phyloP scores from a whole-genome alignment of 1,284 basidiomycete genomes.

The Apiotrichum veenhuisii region DNA sequence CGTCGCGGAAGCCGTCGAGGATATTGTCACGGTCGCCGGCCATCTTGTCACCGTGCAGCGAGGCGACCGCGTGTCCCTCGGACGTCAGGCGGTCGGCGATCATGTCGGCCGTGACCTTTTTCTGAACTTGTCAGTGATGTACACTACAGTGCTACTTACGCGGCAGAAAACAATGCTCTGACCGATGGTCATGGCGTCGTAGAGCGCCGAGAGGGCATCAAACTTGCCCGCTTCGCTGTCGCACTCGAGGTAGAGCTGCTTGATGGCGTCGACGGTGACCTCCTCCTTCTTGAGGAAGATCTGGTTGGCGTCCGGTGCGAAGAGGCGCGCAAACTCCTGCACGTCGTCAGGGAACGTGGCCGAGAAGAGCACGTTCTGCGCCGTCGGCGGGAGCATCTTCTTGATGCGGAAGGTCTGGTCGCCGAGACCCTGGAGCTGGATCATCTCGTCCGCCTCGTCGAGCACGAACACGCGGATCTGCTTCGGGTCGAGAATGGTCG shows the following conservation, averaged over 20 bases:
- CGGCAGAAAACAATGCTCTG: constrained; percentile 97
- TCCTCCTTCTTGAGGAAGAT: constrained; percentile 95
- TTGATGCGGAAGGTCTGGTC: constrained; percentile 94
- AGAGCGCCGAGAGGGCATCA: constrained; percentile 87
- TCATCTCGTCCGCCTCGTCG: constrained; percentile 99
- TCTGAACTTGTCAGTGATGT: constrained; percentile 51
- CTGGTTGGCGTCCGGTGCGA: constrained; percentile 93
- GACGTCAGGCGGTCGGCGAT: constrained; percentile 85
- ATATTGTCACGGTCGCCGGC: constrained; percentile 81
- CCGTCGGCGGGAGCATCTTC: constrained; percentile 58
- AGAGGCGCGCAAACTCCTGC: constrained; percentile 79
- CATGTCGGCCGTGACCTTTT: constrained; percentile 85
- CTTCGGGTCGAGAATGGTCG: constrained; percentile 59
- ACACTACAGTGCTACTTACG: constrained; percentile 50
- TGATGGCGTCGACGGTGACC: constrained; percentile 88
- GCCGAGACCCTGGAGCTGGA: constrained; percentile 92
- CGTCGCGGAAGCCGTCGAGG: constrained; percentile 93
- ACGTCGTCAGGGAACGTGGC: constrained; percentile 97
- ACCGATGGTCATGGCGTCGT: constrained; percentile 86
- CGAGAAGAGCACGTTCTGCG: constrained; percentile 94
- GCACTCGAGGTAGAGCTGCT: constrained; percentile 98
- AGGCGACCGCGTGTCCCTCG: constrained; percentile 95
- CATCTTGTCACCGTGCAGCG: constrained; percentile 91
- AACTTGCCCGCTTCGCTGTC: constrained; percentile 87
- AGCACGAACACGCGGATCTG: constrained; percentile 90